Evolutionary conservation across 2,329 filamentous ascomycete species (phyloP), one percentile per base, ranked within the genome.

Genomic region (Alternaria arborescens): DNA sequence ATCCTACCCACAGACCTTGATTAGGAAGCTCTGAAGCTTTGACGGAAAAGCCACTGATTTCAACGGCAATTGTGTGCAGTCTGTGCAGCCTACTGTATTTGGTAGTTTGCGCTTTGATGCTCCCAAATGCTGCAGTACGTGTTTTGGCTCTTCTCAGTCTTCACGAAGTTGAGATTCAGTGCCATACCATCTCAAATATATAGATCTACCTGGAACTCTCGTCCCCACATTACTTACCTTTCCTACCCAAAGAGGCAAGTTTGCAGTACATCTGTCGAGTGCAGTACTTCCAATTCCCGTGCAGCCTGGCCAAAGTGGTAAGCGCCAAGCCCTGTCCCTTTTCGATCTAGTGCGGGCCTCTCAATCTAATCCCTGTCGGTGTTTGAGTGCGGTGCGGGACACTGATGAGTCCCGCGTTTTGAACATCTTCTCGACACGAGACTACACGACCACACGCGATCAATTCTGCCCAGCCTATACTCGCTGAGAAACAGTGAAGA

Each of bases 11-110:
- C 58, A 57, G 41, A 53, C 32, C 67, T 71, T 64, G 63, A 73
- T 71, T 74, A 73, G 74, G 74, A 57, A 77, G 73, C 72, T 75
- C 64, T 62, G 57, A 76, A 72, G 72, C 74, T 76, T 70, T 68
- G 73, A 76, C 74, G 52, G 56, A 55, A 63, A 68, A 66, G 51
- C 61, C 54, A 61, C 73, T 55, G 72, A 59, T 40, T 69, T 75
- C 73, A 40, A 77, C 69, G 55, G 57, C 44, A 50, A 32, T 51
- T 53, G 30, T 50, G 46, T 16, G 51, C 24, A 44, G 52, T 53
- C 46, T 50, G 46, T 16, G 51, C 24, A 44, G 52, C 67, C 60
- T 76, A 62, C 73, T 70, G 38, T 59, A 63, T 63, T 69, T 41
- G 73, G 73, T 61, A 75, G 61, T 67, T 65, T 64, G 65, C 57